Base-by-base conservation (phyloP, 75 land plant species). In the Pinus tabuliformis region DNA sequence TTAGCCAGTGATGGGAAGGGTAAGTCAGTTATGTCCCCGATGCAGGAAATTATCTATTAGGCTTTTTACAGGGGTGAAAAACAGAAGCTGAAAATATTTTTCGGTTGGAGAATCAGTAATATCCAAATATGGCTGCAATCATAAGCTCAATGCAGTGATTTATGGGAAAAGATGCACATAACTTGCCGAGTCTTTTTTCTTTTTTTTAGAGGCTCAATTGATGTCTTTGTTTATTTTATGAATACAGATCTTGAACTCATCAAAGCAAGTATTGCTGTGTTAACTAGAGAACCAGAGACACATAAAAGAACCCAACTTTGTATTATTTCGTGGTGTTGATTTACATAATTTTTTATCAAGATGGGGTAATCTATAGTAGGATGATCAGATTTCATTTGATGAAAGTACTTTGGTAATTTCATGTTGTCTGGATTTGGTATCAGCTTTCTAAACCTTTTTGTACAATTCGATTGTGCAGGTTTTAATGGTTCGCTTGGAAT, bases 401-500 rank as follows among this genome's bases (percentile, higher is more conserved):
- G 18, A 39, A 66, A 20, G 11, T 66, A 36, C 5, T 6, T 17
- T 9, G 18, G 2, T 36, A 1, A 17, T 18, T 39, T 36, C 70
- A 6, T 66, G 20, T 66, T n/a, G 15, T 14, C 66, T 63, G 16
- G 33, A 63, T 28, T 63, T 63, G 66, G 33, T 24, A 62, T 62
- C 42, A 24, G 64, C 12, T 62, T 62, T 22, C 28, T 21, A 28
- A 37, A 17, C 15, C 2, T 37, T n/a, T 39, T 37, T 20, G n/a
- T n/a, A 5, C 5, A 72, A 3, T 72, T 33, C 57, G 11, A 8
- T 24, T 26, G 16, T 49, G 74, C 89, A 93, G 95, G 95, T 85
- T 37, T 58, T 93, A 76, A 93, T 93, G 91, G 77, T 88, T 14
- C 84, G 99, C 3, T 75, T 97, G 75, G 91, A 92, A 80, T 97